Conservation (phyloP, 805 yeast genomes). For the Candida sakaeoensis region DNA sequence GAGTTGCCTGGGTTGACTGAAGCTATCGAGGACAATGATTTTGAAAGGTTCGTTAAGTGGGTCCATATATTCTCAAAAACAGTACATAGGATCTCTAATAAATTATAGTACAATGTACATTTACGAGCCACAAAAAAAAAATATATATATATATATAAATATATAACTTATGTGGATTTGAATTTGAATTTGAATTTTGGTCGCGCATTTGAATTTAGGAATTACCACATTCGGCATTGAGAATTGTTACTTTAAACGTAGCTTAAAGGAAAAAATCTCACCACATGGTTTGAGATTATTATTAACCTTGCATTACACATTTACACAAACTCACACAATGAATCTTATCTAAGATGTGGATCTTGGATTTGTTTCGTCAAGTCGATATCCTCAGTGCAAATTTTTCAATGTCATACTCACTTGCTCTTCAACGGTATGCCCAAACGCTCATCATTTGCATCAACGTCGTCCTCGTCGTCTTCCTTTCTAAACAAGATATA, state of each 20-base stretch:
- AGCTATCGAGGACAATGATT: constrained; percentile 46
- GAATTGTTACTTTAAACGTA: background rate
- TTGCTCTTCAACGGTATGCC: background rate
- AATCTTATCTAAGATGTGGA: background rate
- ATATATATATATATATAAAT: background rate
- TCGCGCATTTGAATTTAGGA: background rate
- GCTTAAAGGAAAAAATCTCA: background rate
- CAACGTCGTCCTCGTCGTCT: constrained; percentile 2
- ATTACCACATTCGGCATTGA: background rate
- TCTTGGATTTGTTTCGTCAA: background rate
- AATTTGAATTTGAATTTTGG: background rate
- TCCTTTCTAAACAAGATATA: constrained; percentile 4
- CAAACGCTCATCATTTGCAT: constrained; percentile 1
- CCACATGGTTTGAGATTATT: background rate
- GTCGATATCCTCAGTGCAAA: background rate
- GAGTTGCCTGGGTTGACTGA: constrained; percentile 60
- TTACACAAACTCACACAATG: background rate
- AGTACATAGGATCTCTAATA: constrained; percentile 24
- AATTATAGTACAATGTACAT: constrained; percentile 1
- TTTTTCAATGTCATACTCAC: background rate
- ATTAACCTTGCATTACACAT: background rate
- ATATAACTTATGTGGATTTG: background rate
- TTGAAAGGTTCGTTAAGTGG: constrained; percentile 42
- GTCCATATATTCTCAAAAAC: constrained; percentile 40
- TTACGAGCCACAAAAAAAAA: background rate